phyloP scores from a whole-genome alignment of 441 rosid genomes.

The Eruca vesicaria region DNA sequence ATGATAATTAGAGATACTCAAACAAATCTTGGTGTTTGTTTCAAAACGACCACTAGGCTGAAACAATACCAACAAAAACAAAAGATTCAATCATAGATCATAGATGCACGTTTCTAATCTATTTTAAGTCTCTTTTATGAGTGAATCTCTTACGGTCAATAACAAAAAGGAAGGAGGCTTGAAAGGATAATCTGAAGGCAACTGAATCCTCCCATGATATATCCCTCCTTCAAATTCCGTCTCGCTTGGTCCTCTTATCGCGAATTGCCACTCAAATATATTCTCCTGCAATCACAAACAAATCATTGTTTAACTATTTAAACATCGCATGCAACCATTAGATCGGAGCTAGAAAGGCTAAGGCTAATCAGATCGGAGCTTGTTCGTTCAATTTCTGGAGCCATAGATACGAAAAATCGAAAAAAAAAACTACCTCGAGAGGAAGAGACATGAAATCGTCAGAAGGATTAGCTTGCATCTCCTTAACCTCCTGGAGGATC shows the following conservation, averaged over 20 bases:
- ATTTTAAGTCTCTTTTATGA: not conserved
- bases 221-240: constrained; percentile 96
- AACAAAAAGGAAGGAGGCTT: constrained; percentile 96
- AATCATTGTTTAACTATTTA: not conserved
- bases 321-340: not conserved
- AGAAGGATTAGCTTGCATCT: constrained; percentile 96
- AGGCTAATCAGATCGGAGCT: not conserved
- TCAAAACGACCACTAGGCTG: constrained; percentile 99
- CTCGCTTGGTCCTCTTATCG: constrained; percentile 80
- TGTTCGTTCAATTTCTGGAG: not conserved
- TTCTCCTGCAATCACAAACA: constrained; percentile 60
- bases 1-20: constrained; percentile 97
- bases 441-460: constrained; percentile 98
- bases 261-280: constrained; percentile 97
- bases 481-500: constrained; percentile 97
- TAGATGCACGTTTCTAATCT: not conserved
- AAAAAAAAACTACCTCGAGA: constrained; percentile 61
- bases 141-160: constrained; percentile 57
- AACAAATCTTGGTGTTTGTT: constrained; percentile 91
- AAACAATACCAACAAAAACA: not conserved
- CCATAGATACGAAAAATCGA: not conserved
- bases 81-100: constrained; percentile 10
- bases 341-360: not conserved
- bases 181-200: constrained; percentile 95
- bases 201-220: constrained; percentile 93